Evolutionary conservation across 1,284 basidiomycete genomes (phyloP).

Genomic region (Ceraceosorus guamensis): DNA sequence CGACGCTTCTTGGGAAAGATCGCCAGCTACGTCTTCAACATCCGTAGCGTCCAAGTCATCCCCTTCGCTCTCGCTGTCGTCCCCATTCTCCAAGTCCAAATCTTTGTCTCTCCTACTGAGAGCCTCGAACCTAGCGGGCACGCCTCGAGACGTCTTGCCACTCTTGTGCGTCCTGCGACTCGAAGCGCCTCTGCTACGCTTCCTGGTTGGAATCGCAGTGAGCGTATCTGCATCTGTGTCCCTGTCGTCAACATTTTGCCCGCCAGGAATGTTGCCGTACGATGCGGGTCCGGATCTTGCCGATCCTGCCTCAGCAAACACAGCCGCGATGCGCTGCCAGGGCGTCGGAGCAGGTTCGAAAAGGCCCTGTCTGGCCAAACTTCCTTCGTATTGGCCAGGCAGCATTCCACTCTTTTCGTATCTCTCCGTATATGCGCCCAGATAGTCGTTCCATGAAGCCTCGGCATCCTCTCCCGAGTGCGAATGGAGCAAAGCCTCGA

Average conservation of each 20-base stretch:
- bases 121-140: constrained; percentile 28
- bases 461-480: constrained; percentile 31
- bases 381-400: neutral
- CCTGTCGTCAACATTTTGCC: neutral
- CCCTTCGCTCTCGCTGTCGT: constrained; percentile 8
- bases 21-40: constrained; percentile 20
- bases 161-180: neutral
- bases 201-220: neutral
- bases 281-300: constrained; percentile 16
- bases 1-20: constrained; percentile 9
- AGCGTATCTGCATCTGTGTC: neutral
- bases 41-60: constrained; percentile 24
- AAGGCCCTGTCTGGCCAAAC: constrained; percentile 18
- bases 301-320: constrained; percentile 12
- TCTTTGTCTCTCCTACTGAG: constrained; percentile 14
- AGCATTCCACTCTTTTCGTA: constrained; percentile 15
- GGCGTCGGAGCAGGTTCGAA: constrained; percentile 29
- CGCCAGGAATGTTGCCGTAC: constrained; percentile 22
- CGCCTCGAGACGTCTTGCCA: constrained; percentile 10
- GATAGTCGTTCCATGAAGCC: constrained; percentile 37
- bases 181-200: neutral
- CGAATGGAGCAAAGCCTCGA: constrained; percentile 31
- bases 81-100: constrained; percentile 2
- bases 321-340: constrained; percentile 18
- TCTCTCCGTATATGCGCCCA: constrained; percentile 26